Base-by-base conservation (phyloP, 768 basidiomycete species). In the Nidularia sp. region DNA sequence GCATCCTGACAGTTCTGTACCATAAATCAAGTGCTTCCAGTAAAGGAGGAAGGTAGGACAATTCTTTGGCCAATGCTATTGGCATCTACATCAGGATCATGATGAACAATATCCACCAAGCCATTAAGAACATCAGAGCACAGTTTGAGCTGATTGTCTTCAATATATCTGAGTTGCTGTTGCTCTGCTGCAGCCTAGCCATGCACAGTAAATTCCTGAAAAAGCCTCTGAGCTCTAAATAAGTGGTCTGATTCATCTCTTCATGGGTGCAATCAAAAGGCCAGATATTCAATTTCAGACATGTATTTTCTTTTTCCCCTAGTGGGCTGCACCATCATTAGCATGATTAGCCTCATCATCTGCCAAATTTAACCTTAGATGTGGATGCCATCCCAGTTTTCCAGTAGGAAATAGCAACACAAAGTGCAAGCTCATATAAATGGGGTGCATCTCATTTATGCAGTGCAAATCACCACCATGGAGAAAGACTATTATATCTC, bases 121-220 rank as follows among this genome's bases (percentile, higher is more conserved):
- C 76, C 74, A 22, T 53, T 50, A 52, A 73, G 74, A 0, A 72
- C 39, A 13, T 70, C 62, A 6, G 71, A 64, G 3, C 74, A 55
- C 1, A 79, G 51, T 9, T 47, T 44, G 2, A 43, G 57, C 31
- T 81, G 78, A 58, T 80, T 66, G 13, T 52, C 33, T 8, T 50
- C 32, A 12, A 71, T 41, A 60, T 61, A 82, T 7, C 41, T 5
- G 45, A 56, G 1, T 18, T 1, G 1, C 18, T 18, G 18, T 15
- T 79, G 75, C 2, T 83, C 77, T 29, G 69, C 59, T 0, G 65
- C 59, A 12, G 79, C 77, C 70, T 68, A 83, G 2, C 55, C 60
- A 66, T 83, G 76, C 45, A 73, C 71, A 39, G 75, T 47, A 55
- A 66, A 76, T 44, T 78, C 69, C 50, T 79, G 75, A 36, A 81